These are phyloP conservation scores for Colletotrichum sp. DNA, from an alignment of 2,329 filamentous ascomycete species.

Conservation along the genomic window DNA sequence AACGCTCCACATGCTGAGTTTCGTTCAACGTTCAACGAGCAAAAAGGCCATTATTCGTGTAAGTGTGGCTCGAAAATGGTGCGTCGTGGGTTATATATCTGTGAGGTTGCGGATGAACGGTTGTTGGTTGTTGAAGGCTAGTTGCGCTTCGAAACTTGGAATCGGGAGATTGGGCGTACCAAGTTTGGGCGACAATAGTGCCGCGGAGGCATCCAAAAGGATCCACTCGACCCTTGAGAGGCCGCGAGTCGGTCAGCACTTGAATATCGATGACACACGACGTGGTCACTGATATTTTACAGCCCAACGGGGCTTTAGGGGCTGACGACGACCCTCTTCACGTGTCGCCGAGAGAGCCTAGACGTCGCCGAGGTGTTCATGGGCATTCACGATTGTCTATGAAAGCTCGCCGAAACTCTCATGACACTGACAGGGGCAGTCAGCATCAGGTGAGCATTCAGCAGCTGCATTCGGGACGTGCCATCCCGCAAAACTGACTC, in stretches of 20 bases:
- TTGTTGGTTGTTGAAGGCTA: not conserved
- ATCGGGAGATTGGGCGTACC: not conserved
- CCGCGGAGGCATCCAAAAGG: not conserved
- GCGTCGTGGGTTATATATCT: not conserved
- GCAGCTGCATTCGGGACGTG: not conserved
- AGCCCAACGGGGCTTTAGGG: not conserved
- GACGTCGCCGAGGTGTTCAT: not conserved
- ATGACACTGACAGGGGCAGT: not conserved
- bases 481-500: not conserved
- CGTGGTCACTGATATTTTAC: not conserved
- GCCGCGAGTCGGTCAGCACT: not conserved
- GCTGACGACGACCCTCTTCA: not conserved
- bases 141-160: not conserved
- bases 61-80: not conserved
- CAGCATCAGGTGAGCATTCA: not conserved
- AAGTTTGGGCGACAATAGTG: not conserved
- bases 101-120: not conserved
- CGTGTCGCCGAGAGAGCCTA: not conserved
- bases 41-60: fast-evolving
- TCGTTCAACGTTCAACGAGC: not conserved
- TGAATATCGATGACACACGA: not conserved
- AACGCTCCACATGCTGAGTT: not conserved
- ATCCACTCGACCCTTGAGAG: not conserved
- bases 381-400: not conserved
- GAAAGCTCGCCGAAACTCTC: not conserved